phyloP scores from a whole-genome alignment of 164 flowering plant genomes.

The Dillenia suffruticosa region DNA sequence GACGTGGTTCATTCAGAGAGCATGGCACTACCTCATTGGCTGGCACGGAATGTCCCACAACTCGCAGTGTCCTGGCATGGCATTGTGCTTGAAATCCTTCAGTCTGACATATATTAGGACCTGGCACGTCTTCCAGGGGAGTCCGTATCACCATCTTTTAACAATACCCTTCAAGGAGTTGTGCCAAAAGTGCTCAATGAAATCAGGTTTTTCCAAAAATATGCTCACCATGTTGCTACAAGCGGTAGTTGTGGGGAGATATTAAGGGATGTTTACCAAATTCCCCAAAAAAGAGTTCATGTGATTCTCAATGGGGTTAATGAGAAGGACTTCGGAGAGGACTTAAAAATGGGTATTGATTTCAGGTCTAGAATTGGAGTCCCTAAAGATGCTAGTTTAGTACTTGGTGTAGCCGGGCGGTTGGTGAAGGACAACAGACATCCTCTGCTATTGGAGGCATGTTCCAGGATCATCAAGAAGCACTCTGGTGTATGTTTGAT shows the following conservation, averaged over 20 bases:
- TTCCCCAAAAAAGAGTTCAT: slow-evolving; percentile 68
- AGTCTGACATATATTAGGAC: slow-evolving; percentile 73
- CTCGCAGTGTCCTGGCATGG: slow-evolving; percentile 93
- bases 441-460: slow-evolving; percentile 67
- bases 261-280: slow-evolving; percentile 79
- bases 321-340: slow-evolving; percentile 38
- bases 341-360: slow-evolving; percentile 25
- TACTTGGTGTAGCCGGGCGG: slow-evolving; percentile 82
- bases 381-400: slow-evolving; percentile 55
- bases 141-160: slow-evolving; percentile 45
- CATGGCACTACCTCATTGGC: slow-evolving; percentile 78
- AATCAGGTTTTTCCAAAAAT: slow-evolving; percentile 69
- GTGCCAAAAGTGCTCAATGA: slow-evolving; percentile 65
- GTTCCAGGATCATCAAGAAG: slow-evolving; percentile 28
- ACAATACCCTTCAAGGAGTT: slow-evolving; percentile 36
- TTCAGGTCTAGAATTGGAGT: slow-evolving; percentile 53
- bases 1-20: slow-evolving; percentile 91
- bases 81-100: slow-evolving; percentile 70
- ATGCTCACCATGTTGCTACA: slow-evolving; percentile 75
- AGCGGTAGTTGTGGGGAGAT: slow-evolving; percentile 92
- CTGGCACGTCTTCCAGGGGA: slow-evolving; percentile 44
- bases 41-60: slow-evolving; percentile 53
- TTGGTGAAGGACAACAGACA: slow-evolving; percentile 89
- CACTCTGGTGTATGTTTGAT: slow-evolving; percentile 47
- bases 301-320: slow-evolving; percentile 83